phyloP scores from a whole-genome alignment of 129 eudicot species.

The Solidago caesia region DNA sequence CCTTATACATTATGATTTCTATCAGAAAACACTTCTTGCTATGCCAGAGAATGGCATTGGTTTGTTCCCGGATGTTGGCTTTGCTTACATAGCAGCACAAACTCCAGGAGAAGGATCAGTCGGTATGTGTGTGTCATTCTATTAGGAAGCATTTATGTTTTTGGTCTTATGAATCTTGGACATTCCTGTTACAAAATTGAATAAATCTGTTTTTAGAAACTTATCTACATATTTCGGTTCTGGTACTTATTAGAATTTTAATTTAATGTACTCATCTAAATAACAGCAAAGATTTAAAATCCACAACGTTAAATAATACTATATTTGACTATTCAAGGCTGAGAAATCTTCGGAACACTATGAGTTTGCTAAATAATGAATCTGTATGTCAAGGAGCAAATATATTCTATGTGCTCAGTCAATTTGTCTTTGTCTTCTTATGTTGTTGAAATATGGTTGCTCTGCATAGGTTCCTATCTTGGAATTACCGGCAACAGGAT shows the following conservation, averaged over 20 bases:
- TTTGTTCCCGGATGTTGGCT: constrained; percentile 91
- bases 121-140: constrained; percentile 43
- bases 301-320: background rate
- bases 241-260: background rate
- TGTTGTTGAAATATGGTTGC: constrained; percentile 6
- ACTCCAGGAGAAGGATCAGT: constrained; percentile 92
- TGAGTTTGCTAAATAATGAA: background rate
- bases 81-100: constrained; percentile 83
- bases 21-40: constrained; percentile 86
- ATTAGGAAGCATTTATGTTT: background rate
- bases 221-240: background rate
- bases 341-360: too few relatives aligned
- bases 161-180: background rate
- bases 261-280: background rate
- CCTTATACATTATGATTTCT: constrained; percentile 14
- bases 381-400: constrained; percentile 7
- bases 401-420: background rate
- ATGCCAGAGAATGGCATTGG: constrained; percentile 99
- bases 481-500: constrained; percentile 92
- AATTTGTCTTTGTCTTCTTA: background rate
- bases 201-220: too few relatives aligned
- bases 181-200: background rate
- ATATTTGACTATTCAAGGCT: background rate
- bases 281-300: background rate
- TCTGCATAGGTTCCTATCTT: constrained; percentile 81